These are phyloP conservation scores for Botrytis medusae DNA, from an alignment of 2,329 filamentous ascomycete species.

Conservation along the genomic window DNA sequence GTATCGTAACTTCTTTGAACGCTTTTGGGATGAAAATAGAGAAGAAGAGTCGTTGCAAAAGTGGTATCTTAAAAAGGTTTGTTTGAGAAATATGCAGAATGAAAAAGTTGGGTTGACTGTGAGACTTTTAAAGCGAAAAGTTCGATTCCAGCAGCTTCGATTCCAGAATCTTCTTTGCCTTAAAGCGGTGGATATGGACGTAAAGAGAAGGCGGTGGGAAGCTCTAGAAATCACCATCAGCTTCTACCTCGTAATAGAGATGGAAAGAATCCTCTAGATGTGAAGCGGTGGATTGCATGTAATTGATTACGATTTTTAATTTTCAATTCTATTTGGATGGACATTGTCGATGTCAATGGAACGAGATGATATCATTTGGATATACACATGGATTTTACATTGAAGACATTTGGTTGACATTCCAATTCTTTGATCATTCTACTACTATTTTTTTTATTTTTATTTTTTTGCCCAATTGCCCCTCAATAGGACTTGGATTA, in stretches of 20 bases:
- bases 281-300: too few relatives aligned
- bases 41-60: constrained; percentile 1
- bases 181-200: background rate
- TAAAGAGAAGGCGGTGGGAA: constrained; percentile 10
- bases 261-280: constrained; percentile 2
- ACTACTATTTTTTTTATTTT: too few relatives aligned
- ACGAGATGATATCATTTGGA: background rate
- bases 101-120: constrained; percentile 22
- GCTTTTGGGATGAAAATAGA: background rate
- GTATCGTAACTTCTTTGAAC: constrained; percentile 16
- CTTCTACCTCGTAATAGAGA: background rate
- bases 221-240: constrained; percentile 3
- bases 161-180: constrained; percentile 23
- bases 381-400: background rate
- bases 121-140: constrained; percentile 24
- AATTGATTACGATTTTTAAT: background rate
- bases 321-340: background rate
- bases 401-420: background rate
- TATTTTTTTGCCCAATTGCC: background rate
- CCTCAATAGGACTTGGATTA: background rate
- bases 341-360: background rate
- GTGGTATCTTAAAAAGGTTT: constrained; percentile 15
- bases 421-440: background rate
- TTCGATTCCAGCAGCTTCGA: constrained; percentile 24
- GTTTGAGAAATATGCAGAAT: constrained; percentile 21